Conservation (phyloP, 805 yeast genomes). For the Spathaspora girioi region DNA sequence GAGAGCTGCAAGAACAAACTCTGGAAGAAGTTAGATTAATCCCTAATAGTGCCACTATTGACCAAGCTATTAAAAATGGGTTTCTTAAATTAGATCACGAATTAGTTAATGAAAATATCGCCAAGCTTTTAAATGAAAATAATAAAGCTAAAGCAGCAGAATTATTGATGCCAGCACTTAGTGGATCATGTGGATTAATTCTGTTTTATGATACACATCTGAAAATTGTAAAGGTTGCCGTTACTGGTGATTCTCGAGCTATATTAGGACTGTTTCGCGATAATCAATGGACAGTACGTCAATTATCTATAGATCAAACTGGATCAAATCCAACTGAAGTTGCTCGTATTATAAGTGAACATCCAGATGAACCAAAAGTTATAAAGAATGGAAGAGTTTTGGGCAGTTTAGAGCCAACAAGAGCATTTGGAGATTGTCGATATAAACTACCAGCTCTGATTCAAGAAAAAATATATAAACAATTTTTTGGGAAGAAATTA, state of each 20-base stretch:
- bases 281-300: slow-evolving; percentile 83
- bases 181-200: slow-evolving; percentile 91
- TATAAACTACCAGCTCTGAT: slow-evolving; percentile 78
- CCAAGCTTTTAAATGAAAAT: slow-evolving; percentile 64
- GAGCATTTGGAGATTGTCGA: slow-evolving; percentile 97
- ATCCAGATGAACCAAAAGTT: slow-evolving; percentile 86
- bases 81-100: slow-evolving; percentile 83
- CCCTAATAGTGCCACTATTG: slow-evolving; percentile 70
- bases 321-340: slow-evolving; percentile 90
- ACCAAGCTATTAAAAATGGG: slow-evolving; percentile 76
- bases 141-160: slow-evolving; percentile 67
- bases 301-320: slow-evolving; percentile 88
- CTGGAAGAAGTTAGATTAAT: slow-evolving; percentile 49
- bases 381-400: slow-evolving; percentile 84
- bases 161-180: slow-evolving; percentile 83
- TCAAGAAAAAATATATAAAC: slow-evolving; percentile 69
- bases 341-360: slow-evolving; percentile 76
- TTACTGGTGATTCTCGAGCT: slow-evolving; percentile 95
- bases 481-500: slow-evolving; percentile 75
- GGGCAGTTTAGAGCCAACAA: slow-evolving; percentile 90
- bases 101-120: slow-evolving; percentile 73
- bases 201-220: slow-evolving; percentile 81
- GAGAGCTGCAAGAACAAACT: slow-evolving; percentile 17
- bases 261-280: slow-evolving; percentile 70
- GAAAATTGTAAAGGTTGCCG: slow-evolving; percentile 77